Evolutionary conservation across 768 basidiomycete species (phyloP).

Genomic region (Mycena amicta): DNA sequence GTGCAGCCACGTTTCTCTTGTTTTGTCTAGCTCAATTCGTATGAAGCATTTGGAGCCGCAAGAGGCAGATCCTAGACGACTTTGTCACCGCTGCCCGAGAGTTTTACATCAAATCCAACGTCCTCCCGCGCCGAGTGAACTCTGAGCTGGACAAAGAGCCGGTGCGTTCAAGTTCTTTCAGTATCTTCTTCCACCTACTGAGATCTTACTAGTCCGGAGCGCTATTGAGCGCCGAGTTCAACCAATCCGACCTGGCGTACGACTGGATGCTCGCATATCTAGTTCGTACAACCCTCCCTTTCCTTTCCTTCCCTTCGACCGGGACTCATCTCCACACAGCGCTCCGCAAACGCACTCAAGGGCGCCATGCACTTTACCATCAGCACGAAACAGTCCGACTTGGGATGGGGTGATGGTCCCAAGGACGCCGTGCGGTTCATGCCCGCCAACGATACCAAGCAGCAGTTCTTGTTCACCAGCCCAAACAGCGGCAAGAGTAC

Average conservation of each 20-base stretch:
- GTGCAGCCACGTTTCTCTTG: not conserved
- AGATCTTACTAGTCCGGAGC: slow-evolving; percentile 4
- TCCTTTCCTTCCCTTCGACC: no score
- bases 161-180: not conserved
- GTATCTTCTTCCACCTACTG: not conserved
- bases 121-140: slow-evolving; percentile 12
- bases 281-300: not conserved
- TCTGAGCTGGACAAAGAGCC: slow-evolving; percentile 11
- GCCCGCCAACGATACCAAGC: slow-evolving; percentile 12
- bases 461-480: slow-evolving; percentile 9
- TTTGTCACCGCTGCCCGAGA: slow-evolving; percentile 9
- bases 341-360: slow-evolving; percentile 6
- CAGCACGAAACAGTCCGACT: slow-evolving; percentile 16
- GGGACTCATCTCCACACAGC: slow-evolving; percentile 4
- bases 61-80: slow-evolving; percentile 11
- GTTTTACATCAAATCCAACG: slow-evolving; percentile 13
- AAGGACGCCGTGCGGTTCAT: slow-evolving; percentile 13
- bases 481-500: slow-evolving; percentile 7
- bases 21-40: not conserved
- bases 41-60: slow-evolving; percentile 14
- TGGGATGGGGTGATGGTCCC: slow-evolving; percentile 13
- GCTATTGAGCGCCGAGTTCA: slow-evolving; percentile 12
- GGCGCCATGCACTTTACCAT: slow-evolving; percentile 8
- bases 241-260: slow-evolving; percentile 10
- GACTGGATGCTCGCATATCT: slow-evolving; percentile 20